These are phyloP conservation scores for Monascus ruber DNA, from an alignment of 2,329 filamentous ascomycete species.

Conservation along the genomic window DNA sequence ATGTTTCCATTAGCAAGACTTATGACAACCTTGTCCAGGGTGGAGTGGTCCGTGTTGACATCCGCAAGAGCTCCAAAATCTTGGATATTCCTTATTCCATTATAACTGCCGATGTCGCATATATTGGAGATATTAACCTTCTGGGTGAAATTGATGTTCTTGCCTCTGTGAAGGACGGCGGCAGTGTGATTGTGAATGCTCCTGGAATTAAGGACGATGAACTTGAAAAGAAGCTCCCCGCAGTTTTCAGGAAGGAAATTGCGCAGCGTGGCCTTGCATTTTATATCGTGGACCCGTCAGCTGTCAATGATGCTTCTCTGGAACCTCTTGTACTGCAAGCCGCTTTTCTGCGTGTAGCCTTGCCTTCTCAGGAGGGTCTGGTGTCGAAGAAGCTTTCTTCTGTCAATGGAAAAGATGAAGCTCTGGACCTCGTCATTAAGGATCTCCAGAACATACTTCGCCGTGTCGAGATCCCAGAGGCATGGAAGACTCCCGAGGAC, in stretches of 20 bases:
- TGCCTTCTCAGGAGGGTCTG: constrained; percentile 52
- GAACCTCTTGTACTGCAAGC: constrained; percentile 63
- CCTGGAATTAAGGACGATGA: constrained; percentile 78
- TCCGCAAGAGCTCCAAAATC: constrained; percentile 70
- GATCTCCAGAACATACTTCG: constrained; percentile 59
- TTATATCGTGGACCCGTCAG: constrained; percentile 62
- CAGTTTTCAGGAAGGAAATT: constrained; percentile 57
- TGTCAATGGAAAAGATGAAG: constrained; percentile 49
- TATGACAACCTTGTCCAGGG: constrained; percentile 59
- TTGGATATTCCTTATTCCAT: constrained; percentile 77
- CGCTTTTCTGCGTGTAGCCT: constrained; percentile 69
- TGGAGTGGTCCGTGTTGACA: constrained; percentile 70
- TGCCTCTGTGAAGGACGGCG: constrained; percentile 56
- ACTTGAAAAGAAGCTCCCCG: constrained; percentile 71
- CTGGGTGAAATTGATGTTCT: constrained; percentile 67
- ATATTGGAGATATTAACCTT: constrained; percentile 69
- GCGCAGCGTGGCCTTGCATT: constrained; percentile 60
- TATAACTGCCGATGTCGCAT: constrained; percentile 64
- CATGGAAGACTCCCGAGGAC: constrained; percentile 63
- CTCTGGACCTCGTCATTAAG: constrained; percentile 48
- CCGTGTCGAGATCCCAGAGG: constrained; percentile 61
- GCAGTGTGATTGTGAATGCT: constrained; percentile 64
- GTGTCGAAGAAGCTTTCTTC: constrained; percentile 55
- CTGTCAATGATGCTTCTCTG: constrained; percentile 55
- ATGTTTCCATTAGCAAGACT: constrained; percentile 47